These are phyloP conservation scores for Ogataea haglerorum DNA, from an alignment of 805 yeast species.

Conservation along the genomic window DNA sequence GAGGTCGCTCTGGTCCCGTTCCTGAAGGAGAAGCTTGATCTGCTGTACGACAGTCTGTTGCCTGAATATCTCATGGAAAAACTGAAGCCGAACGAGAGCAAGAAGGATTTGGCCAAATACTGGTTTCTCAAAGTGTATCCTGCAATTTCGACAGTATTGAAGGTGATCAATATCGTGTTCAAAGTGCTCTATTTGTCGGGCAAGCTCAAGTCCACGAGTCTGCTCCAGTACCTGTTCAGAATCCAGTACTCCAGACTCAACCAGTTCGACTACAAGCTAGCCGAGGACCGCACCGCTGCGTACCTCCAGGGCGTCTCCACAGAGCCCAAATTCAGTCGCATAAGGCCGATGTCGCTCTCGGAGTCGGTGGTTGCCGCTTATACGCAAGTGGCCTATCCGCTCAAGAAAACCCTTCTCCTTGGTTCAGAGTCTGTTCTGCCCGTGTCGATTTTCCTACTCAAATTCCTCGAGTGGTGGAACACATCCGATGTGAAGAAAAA, in stretches of 20 bases:
- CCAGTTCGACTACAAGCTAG: slow-evolving; percentile 45
- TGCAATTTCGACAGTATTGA: slow-evolving; percentile 41
- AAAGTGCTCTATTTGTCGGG: slow-evolving; percentile 69
- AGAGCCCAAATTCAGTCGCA: slow-evolving; percentile 25
- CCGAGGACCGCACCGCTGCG: slow-evolving; percentile 25
- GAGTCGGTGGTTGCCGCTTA: slow-evolving; percentile 33
- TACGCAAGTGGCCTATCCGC: slow-evolving; percentile 18
- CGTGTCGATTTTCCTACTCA: slow-evolving; percentile 72
- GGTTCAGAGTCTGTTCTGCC: slow-evolving; percentile 58
- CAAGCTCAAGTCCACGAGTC: slow-evolving; percentile 55
- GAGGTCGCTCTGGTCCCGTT: slow-evolving; percentile 68
- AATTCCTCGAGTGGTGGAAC: slow-evolving; percentile 93
- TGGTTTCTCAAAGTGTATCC: slow-evolving; percentile 65
- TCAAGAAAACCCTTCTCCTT: slow-evolving; percentile 24
- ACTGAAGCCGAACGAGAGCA: slow-evolving; percentile 31
- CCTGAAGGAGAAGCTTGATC: slow-evolving; percentile 62
- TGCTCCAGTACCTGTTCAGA: slow-evolving; percentile 57
- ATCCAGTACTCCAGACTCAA: slow-evolving; percentile 65
- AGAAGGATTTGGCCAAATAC: slow-evolving; percentile 27
- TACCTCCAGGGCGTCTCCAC: slow-evolving; percentile 11
- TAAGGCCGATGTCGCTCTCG: slow-evolving; percentile 39
- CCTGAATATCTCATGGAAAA: slow-evolving; percentile 56
- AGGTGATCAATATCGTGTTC: slow-evolving; percentile 50
- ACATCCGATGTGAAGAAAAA: slow-evolving; percentile 63
- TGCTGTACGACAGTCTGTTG: slow-evolving; percentile 56